A percentile compares a stretch with the other conserved stretches of the same genome.
These are phyloP conservation scores for Coemansia sp. DNA, from an alignment of 192 early-diverging fungal genomes.

Conservation along the genomic window DNA sequence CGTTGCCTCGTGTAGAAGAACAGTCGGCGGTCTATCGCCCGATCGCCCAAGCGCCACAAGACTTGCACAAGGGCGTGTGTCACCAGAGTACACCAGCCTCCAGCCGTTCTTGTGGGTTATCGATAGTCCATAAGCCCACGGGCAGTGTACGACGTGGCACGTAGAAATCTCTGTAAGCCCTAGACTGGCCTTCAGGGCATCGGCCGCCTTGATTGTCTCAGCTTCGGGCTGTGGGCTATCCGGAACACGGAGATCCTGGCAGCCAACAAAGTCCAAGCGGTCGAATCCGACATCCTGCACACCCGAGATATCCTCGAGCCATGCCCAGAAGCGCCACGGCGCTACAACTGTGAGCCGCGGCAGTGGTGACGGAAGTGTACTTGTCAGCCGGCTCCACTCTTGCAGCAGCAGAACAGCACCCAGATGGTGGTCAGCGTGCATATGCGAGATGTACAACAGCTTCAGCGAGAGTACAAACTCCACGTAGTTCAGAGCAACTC, in stretches of 20 bases:
- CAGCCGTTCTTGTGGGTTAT: conserved; percentile 68
- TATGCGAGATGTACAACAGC: conserved; percentile 87
- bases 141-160: conserved; percentile 80
- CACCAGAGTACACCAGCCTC: conserved; percentile 90
- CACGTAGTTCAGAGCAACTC: conserved; percentile 38
- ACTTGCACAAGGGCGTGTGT: conserved; percentile 82
- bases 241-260: conserved; percentile 30
- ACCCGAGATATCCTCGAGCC: conserved; percentile 50
- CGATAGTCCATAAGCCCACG: conserved; percentile 76
- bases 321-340: conserved; percentile 48
- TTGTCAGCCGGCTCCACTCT: conserved; percentile 65
- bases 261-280: conserved; percentile 46
- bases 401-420: conserved; percentile 74
- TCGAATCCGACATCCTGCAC: conserved; percentile 52
- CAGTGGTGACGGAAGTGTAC: background rate
- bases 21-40: conserved; percentile 53
- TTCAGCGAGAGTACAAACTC: conserved; percentile 61
- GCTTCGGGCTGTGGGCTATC: background rate
- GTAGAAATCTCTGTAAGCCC: conserved; percentile 62
- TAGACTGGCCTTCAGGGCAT: conserved; percentile 27
- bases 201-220: conserved; percentile 1
- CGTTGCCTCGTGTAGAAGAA: conserved; percentile 93
- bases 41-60: conserved; percentile 69
- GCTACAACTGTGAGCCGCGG: conserved; percentile 52
- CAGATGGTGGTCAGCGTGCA: conserved; percentile 98